Evolutionary conservation across 164 flowering plant species (phyloP).

Genomic region (Sextonia rubra): DNA sequence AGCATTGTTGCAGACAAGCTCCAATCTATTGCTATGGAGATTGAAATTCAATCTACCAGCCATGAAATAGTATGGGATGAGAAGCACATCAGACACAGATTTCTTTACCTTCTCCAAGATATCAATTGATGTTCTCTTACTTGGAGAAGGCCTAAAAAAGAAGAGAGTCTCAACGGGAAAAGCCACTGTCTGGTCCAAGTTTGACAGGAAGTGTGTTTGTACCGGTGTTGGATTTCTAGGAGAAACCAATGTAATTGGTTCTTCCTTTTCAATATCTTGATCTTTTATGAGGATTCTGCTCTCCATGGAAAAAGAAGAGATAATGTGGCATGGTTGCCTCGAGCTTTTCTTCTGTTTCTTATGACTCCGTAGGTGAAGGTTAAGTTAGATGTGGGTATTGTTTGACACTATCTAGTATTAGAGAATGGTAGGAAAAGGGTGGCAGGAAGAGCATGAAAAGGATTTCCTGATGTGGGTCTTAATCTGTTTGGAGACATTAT

Average conservation of each 20-base stretch:
- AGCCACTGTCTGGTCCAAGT: constrained; percentile 39
- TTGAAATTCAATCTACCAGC: constrained; percentile 41
- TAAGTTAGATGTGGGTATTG: background rate
- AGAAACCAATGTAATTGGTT: constrained; percentile 27
- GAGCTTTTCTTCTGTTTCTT: background rate
- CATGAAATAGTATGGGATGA: constrained; percentile 46
- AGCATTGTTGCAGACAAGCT: constrained; percentile 46
- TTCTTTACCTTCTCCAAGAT: constrained; percentile 29
- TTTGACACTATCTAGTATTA: background rate
- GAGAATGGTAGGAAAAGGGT: background rate
- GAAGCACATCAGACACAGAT: constrained; percentile 30
- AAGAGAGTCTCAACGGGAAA: constrained; percentile 42
- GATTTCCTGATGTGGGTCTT: background rate
- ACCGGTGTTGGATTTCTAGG: constrained; percentile 29
- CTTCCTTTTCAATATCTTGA: constrained; percentile 31
- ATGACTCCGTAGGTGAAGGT: background rate
- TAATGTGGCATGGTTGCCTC: background rate
- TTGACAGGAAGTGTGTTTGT: constrained; percentile 35
- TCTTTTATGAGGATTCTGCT: constrained; percentile 12
- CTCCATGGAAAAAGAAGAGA: constrained; percentile 17
- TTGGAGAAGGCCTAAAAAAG: constrained; percentile 25
- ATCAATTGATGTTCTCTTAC: constrained; percentile 7
- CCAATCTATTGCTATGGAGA: constrained; percentile 25
- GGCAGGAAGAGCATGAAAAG: constrained; percentile 5
- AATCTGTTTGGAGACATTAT: background rate